phyloP scores from a whole-genome alignment of 1,284 basidiomycete genomes.

The Apiotrichum mycotoxinovorans region DNA sequence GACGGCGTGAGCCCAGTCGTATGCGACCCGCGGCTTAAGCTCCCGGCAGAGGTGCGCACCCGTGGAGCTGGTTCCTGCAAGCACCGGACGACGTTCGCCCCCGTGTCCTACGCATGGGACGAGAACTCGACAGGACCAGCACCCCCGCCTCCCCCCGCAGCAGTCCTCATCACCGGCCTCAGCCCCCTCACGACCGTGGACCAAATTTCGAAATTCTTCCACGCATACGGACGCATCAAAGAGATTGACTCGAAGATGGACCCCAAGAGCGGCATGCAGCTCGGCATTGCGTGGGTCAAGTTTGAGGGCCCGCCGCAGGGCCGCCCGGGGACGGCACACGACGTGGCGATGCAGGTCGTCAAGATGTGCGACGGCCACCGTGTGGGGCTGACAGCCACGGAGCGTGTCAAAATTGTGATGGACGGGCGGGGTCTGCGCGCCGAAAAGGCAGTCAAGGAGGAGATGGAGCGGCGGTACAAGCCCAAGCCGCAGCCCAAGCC shows the following conservation, averaged over 20 bases:
- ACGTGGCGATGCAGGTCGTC: constrained; percentile 46
- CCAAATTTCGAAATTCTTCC: constrained; percentile 67
- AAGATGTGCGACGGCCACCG: constrained; percentile 48
- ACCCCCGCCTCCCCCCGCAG: constrained; percentile 61
- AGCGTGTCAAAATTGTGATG: constrained; percentile 47
- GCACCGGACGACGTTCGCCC: constrained; percentile 24
- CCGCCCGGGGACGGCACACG: constrained; percentile 35
- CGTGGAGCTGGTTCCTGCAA: constrained; percentile 34
- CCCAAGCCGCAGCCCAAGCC: constrained; percentile 31
- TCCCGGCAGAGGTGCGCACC: constrained; percentile 20
- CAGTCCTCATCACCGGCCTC: constrained; percentile 70
- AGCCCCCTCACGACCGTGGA: constrained; percentile 67
- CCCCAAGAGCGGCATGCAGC: constrained; percentile 69
- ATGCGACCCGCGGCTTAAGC: constrained; percentile 33
- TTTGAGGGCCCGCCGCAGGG: constrained; percentile 52
- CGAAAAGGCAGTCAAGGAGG: constrained; percentile 50
- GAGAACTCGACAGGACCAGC: constrained; percentile 66
- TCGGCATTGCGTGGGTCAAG: constrained; percentile 77
- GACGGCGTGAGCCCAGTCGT: constrained; percentile 28
- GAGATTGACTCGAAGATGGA: constrained; percentile 79
- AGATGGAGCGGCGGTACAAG: constrained; percentile 60
- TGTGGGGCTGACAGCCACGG: constrained; percentile 39
- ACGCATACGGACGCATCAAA: constrained; percentile 63
- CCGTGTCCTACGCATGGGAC: constrained; percentile 60
- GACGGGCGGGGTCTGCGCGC: constrained; percentile 51